Base-by-base conservation (phyloP, 2,329 filamentous ascomycete species). In the Colletotrichum sp. region DNA sequence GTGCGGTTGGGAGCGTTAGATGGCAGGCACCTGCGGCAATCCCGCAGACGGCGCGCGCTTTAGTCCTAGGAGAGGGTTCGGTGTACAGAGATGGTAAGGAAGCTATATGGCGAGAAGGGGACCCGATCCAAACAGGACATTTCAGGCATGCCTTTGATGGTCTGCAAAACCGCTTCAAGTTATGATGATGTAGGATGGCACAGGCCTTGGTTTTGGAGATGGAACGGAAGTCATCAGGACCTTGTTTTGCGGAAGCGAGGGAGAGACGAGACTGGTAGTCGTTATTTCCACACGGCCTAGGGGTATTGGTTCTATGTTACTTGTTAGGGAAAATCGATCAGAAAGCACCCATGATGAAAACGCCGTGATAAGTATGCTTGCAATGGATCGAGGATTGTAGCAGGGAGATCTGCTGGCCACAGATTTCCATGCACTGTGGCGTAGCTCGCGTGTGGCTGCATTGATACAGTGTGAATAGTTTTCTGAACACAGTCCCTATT, bases 151-250 rank as follows among this genome's bases (percentile, higher is more conserved):
- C 54, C 58, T 21, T 57, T 47, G 34, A 59, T 62, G 69, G 55
- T 31, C 34, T 63, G 63, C 72, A 59, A 34, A 62, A 51, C 43
- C 57, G 69, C 57, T 59, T 74, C 57, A 63, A 69, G 68, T 62
- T 72, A 74, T 63, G 63, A 67, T 63, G 68, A 58, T 51, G 72
- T 74, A 72, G 69, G 72, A 74, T 72, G 62, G 38, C 34, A 38
- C 43, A 62, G 43, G 67, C 66, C 69, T 33, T 27, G 51, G 51
- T 33, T 62, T 63, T 57, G 58, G 63, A 55, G 72, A 57, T 63
- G 63, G 36, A 67, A 58, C 57, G 47, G 34, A 47, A 33, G 18
- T 73, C 72, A 47, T 72, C 57, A 36, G 62, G 72, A 62, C 55
- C 34, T 43, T 61, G 71, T 43, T 66, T 73, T 58, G 66, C 67